Percentiles rank a stretch among this genome's conserved stretches.
Conservation (phyloP, 2,329 filamentous ascomycete genomes). For the Xylariaceae sp. region DNA sequence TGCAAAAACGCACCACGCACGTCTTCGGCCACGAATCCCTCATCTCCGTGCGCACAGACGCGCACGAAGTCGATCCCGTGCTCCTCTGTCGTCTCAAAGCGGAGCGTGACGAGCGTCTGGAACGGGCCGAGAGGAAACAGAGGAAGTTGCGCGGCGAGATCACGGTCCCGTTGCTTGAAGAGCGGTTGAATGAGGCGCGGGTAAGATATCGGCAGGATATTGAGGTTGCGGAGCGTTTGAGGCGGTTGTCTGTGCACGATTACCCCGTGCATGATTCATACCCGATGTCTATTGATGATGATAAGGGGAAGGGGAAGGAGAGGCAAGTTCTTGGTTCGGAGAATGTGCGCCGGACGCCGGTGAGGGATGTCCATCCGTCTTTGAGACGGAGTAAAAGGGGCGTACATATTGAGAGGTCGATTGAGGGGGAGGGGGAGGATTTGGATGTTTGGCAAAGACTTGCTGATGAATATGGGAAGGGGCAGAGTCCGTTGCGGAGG, state of each 20-base stretch:
- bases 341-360: not conserved
- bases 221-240: not conserved
- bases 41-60: conserved; percentile 3
- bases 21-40: conserved; percentile 24
- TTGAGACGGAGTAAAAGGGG: not conserved
- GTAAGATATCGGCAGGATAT: not conserved
- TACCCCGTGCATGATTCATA: too few species aligned
- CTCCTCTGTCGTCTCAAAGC: not conserved
- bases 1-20: conserved; percentile 2
- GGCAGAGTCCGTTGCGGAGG: conserved; percentile 1
- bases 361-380: not conserved
- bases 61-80: conserved; percentile 6
- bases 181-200: not conserved
- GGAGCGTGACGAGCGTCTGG: conserved; percentile 1
- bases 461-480: conserved; percentile 13
- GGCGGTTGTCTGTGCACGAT: not conserved
- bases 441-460: conserved; percentile 23
- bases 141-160: not conserved
- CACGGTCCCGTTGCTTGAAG: not conserved
- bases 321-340: not conserved
- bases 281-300: not conserved
- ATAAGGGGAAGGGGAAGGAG: not conserved
- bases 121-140: not conserved
- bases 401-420: not conserved
- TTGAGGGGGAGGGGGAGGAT: not conserved